Conservation (phyloP, 495 filamentous ascomycete genomes). For the Clohesyomyces aquaticus region DNA sequence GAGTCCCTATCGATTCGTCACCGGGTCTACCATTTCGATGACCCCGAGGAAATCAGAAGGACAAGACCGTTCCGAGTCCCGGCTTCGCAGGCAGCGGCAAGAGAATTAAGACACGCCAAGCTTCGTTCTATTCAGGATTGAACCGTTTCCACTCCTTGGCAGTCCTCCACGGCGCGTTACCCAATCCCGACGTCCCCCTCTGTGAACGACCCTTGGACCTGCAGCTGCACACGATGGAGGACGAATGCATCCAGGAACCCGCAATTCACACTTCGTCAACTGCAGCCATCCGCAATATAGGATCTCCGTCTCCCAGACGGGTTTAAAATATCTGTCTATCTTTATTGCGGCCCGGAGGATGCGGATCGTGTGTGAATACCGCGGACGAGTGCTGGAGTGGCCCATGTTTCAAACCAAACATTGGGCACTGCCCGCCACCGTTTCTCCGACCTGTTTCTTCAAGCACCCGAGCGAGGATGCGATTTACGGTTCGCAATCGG, state of each 20-base stretch:
- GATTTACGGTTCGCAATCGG: no score
- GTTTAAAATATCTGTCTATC: background rate
- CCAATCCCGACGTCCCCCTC: background rate
- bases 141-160: background rate
- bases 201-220: background rate
- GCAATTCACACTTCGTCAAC: slow-evolving; percentile 4
- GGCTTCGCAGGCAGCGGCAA: background rate
- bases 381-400: no score
- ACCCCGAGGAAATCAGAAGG: background rate
- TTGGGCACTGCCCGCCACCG: background rate
- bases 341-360: background rate
- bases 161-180: background rate
- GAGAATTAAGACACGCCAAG: slow-evolving; percentile 21
- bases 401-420: background rate
- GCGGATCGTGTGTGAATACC: background rate
- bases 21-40: no score
- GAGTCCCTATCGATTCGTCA: no score
- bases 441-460: no score
- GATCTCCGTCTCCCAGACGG: background rate
- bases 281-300: slow-evolving; percentile 3
- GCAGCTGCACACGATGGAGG: slow-evolving; percentile 13
- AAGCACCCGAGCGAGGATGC: no score
- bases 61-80: background rate
- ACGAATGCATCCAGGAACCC: slow-evolving; percentile 12
- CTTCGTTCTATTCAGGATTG: background rate